Conservation (phyloP, 148 eudicot genomes). For the Pouteria glomerata region DNA sequence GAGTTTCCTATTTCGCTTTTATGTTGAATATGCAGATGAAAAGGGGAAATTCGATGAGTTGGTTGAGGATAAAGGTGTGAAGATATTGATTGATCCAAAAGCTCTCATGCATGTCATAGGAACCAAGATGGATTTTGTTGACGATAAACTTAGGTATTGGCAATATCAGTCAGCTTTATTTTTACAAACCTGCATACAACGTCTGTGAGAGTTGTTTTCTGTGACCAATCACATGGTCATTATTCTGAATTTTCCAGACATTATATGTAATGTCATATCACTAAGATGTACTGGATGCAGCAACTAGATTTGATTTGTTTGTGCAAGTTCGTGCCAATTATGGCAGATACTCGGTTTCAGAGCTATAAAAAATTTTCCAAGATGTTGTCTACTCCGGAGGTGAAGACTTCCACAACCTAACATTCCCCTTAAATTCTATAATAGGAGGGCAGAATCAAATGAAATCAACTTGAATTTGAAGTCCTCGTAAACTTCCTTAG, state of each 20-base stretch:
- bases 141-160: conserved; percentile 80
- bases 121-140: conserved; percentile 93
- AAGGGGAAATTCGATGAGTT: conserved; percentile 94
- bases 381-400: not conserved
- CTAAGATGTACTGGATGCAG: no score
- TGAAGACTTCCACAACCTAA: not conserved
- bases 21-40: conserved; percentile 49
- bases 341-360: no score
- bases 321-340: not conserved
- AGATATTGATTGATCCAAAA: conserved; percentile 90
- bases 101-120: conserved; percentile 98
- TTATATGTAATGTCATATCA: no score
- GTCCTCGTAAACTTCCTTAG: no score
- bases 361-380: no score
- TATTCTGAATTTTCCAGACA: not conserved
- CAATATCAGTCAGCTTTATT: not conserved
- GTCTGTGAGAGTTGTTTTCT: not conserved
- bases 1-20: not conserved
- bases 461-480: no score
- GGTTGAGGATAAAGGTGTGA: conserved; percentile 92
- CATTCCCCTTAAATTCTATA: no score
- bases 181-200: not conserved
- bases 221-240: not conserved
- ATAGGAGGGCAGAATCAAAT: no score
- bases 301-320: not conserved